Conservation (phyloP, 371 early-diverging fungal species). For the Syncephalastrum monosporum region DNA sequence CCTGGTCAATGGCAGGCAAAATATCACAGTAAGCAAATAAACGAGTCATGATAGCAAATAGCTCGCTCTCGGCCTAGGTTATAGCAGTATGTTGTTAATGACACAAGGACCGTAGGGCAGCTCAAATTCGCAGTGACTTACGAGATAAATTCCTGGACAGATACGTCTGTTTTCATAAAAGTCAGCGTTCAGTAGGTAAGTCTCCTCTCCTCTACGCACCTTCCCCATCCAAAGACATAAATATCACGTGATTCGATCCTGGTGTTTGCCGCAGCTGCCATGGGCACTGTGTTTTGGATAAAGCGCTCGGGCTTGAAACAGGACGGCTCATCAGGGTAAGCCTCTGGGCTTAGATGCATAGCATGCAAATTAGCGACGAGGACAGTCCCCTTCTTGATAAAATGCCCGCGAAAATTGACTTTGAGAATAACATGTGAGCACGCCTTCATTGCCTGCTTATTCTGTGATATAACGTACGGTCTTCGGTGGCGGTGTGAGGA, state of each 20-base stretch:
- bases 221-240: slow-evolving; percentile 22
- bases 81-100: too few species aligned
- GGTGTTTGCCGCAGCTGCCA: slow-evolving; percentile 5
- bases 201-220: not conserved
- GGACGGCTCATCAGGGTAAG: slow-evolving; percentile 7
- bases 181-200: too few species aligned
- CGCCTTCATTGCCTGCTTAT: too few species aligned
- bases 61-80: too few species aligned
- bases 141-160: too few species aligned
- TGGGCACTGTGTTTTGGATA: slow-evolving; percentile 6
- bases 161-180: too few species aligned
- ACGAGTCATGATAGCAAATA: too few species aligned
- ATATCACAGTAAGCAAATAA: too few species aligned
- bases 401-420: slow-evolving; percentile 21
- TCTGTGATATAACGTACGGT: slow-evolving; percentile 15
- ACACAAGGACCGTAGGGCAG: too few species aligned
- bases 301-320: slow-evolving; percentile 21
- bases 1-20: too few species aligned
- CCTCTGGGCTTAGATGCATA: slow-evolving; percentile 17
- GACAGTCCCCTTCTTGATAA: slow-evolving; percentile 31
- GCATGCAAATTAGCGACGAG: slow-evolving; percentile 18
- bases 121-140: too few species aligned
- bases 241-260: slow-evolving; percentile 12
- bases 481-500: slow-evolving; percentile 29
- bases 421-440: not conserved